A percentile compares a stretch with the other conserved stretches of the same genome.
These are phyloP conservation scores for Lotmaria passim DNA, from an alignment of 208 protist species.

Conservation along the genomic window DNA sequence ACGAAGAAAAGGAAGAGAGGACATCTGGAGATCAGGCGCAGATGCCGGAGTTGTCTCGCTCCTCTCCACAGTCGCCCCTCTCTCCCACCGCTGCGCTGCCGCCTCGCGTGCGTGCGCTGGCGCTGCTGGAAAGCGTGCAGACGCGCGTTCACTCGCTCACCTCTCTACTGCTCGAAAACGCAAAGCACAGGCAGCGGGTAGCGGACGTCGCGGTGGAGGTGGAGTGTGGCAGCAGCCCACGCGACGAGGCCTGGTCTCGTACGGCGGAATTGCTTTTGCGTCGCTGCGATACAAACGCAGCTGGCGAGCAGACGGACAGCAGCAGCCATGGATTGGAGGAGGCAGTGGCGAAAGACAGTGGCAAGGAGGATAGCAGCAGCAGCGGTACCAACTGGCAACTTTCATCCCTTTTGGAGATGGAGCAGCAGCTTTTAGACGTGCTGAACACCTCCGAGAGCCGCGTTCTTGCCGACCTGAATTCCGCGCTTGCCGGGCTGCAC, in stretches of 20 bases:
- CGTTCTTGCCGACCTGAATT: slow-evolving; percentile 11
- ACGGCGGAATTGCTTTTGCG: slow-evolving; percentile 18
- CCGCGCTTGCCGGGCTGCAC: slow-evolving; percentile 18
- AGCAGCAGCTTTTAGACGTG: slow-evolving; percentile 30
- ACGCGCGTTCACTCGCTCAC: slow-evolving; percentile 45
- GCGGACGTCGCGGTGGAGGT: slow-evolving; percentile 30
- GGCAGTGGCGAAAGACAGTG: no score
- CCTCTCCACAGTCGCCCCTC: background rate
- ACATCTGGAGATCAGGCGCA: background rate
- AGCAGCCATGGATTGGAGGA: background rate
- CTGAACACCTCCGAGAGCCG: slow-evolving; percentile 10
- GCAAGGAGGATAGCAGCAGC: background rate
- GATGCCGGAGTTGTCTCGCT: background rate
- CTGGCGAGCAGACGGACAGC: background rate
- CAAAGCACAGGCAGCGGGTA: slow-evolving; percentile 51
- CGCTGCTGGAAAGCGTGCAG: slow-evolving; percentile 30
- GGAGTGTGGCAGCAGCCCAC: slow-evolving; percentile 1
- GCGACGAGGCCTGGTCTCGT: slow-evolving; percentile 18
- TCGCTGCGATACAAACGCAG: background rate
- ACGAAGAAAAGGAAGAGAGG: background rate
- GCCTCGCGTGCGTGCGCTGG: slow-evolving; percentile 25
- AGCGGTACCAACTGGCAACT: background rate
- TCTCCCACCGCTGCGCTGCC: slow-evolving; percentile 11
- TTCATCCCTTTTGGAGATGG: slow-evolving; percentile 16
- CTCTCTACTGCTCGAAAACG: slow-evolving; percentile 57